phyloP scores from a whole-genome alignment of 441 rosid genomes.

The Erodium moschatum region DNA sequence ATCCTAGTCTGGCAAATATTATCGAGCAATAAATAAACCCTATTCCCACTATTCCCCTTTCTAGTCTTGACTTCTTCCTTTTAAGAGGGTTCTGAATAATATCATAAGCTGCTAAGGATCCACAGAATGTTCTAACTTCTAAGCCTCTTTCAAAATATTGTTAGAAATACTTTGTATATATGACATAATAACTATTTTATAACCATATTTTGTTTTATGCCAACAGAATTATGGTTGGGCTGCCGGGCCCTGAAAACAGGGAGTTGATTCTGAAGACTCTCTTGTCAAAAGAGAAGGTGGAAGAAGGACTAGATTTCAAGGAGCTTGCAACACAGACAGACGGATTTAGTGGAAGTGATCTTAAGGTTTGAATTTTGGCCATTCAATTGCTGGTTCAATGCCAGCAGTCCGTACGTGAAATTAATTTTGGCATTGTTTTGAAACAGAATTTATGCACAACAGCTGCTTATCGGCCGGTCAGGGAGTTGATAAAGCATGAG shows the following conservation, averaged over 20 bases:
- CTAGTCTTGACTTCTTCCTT: too few species aligned
- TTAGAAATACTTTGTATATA: background rate
- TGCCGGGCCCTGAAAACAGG: constrained; percentile 50
- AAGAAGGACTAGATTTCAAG: constrained; percentile 42
- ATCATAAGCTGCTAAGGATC: too few species aligned
- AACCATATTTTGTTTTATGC: background rate
- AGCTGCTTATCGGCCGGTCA: constrained; percentile 66
- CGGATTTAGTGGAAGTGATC: constrained; percentile 66
- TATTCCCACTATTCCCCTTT: too few species aligned
- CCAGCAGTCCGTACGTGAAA: background rate
- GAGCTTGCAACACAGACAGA: constrained; percentile 62
- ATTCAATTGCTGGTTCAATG: background rate
- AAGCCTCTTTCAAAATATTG: background rate
- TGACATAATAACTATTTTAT: background rate
- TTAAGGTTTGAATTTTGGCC: constrained; percentile 34
- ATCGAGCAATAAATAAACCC: background rate
- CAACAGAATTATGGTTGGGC: constrained; percentile 62
- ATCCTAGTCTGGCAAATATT: background rate
- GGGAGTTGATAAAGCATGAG: constrained; percentile 69
- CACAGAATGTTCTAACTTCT: too few species aligned
- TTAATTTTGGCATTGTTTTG: constrained; percentile 3
- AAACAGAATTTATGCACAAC: constrained; percentile 65
- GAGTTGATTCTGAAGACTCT: constrained; percentile 53
- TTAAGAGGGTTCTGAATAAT: too few species aligned
- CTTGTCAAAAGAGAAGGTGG: constrained; percentile 51